These are phyloP conservation scores for Exophiala lecanii-corni DNA, from an alignment of 2,329 filamentous ascomycete genomes.

Conservation along the genomic window DNA sequence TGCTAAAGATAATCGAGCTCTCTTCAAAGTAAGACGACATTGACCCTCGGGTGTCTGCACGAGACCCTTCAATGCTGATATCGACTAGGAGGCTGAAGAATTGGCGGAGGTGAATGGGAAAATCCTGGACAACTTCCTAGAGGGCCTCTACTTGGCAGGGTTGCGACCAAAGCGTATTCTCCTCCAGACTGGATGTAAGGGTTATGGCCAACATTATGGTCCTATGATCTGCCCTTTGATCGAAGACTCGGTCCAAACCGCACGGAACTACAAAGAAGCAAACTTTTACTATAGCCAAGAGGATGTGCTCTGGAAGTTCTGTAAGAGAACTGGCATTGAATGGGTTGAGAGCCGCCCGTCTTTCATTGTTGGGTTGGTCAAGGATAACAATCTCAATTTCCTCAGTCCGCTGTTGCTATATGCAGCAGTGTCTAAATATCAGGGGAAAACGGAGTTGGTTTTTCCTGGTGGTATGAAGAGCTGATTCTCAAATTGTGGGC, in stretches of 20 bases:
- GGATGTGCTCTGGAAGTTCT: conserved; percentile 43
- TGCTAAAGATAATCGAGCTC: conserved; percentile 36
- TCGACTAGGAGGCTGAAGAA: neutral
- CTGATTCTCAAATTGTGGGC: conserved; percentile 50
- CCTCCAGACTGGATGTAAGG: conserved; percentile 49
- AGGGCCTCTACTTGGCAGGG: conserved; percentile 36
- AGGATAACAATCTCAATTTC: conserved; percentile 47
- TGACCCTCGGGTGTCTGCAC: conserved; percentile 44
- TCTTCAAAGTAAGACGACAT: conserved; percentile 46
- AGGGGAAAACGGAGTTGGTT: conserved; percentile 36
- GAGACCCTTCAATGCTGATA: neutral
- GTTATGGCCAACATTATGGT: conserved; percentile 50
- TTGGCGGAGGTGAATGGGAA: neutral
- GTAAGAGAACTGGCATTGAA: conserved; percentile 31
- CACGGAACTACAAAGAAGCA: too few relatives aligned
- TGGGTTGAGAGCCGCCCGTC: conserved; percentile 48
- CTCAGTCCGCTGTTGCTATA: conserved; percentile 47
- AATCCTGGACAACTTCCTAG: conserved; percentile 43
- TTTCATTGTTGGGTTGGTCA: conserved; percentile 46
- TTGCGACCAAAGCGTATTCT: conserved; percentile 44
- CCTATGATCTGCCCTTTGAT: conserved; percentile 39
- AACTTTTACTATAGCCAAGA: conserved; percentile 55
- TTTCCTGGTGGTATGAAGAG: conserved; percentile 47
- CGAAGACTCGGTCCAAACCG: conserved; percentile 42
- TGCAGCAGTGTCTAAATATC: conserved; percentile 42